Evolutionary conservation across 78 protist species (phyloP).

Genomic region (Cyanophora paradoxa): DNA sequence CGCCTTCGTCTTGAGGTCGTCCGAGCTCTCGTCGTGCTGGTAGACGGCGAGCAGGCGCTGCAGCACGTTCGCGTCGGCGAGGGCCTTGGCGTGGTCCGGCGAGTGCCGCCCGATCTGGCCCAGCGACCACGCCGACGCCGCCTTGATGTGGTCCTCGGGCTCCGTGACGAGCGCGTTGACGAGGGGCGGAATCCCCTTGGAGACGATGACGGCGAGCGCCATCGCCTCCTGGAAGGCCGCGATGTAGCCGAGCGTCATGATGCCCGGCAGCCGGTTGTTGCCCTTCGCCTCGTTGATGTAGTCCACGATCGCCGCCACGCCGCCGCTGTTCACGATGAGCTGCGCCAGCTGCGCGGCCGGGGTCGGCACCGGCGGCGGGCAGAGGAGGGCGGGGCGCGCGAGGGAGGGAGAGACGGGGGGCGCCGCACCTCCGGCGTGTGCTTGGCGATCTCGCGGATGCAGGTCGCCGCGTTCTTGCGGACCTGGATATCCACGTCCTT

Average conservation of each 20-base stretch:
- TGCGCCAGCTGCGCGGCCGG: constrained; percentile 65
- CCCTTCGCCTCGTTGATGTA: constrained; percentile 67
- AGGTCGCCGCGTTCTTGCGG: constrained; percentile 78
- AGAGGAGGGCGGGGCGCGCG: background rate
- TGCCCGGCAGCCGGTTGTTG: constrained; percentile 67
- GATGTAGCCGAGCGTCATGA: constrained; percentile 88
- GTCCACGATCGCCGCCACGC: constrained; percentile 78
- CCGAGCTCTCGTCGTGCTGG: constrained; percentile 31
- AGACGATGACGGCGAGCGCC: constrained; percentile 67
- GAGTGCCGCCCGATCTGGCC: constrained; percentile 84
- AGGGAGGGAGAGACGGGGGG: background rate
- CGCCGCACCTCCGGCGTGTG: constrained; percentile 65
- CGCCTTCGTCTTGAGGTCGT: constrained; percentile 69
- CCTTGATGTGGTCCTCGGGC: constrained; percentile 71
- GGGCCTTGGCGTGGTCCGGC: constrained; percentile 81
- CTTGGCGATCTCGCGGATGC: constrained; percentile 79
- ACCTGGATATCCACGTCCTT: constrained; percentile 75
- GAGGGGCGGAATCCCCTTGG: constrained; percentile 64
- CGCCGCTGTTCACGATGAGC: constrained; percentile 78
- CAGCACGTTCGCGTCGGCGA: constrained; percentile 68
- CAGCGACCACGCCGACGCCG: constrained; percentile 70
- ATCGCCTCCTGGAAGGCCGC: constrained; percentile 76
- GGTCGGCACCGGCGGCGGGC: background rate
- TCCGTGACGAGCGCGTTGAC: constrained; percentile 57
- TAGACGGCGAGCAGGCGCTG: constrained; percentile 49